A percentile compares a stretch with the other conserved stretches of the same genome.
Evolutionary conservation across 257 asterid species (phyloP).

Genomic region (Nicotiana paniculata): DNA sequence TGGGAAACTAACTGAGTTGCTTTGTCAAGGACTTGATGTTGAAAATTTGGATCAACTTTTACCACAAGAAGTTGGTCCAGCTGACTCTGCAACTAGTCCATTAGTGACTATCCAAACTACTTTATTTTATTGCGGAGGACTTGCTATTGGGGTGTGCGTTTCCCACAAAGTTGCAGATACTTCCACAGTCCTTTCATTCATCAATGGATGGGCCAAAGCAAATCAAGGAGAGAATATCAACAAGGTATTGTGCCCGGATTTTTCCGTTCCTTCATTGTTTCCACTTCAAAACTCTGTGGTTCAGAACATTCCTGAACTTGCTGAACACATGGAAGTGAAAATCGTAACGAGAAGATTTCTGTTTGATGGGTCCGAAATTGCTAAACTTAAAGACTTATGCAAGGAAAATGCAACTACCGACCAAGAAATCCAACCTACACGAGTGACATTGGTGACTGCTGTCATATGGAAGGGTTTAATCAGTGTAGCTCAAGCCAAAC

Average conservation of each 20-base stretch:
- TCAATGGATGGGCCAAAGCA: conserved; percentile 15
- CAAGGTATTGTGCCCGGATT: not conserved
- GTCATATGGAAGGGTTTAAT: conserved; percentile 18
- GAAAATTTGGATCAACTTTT: conserved; percentile 3
- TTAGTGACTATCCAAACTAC: conserved; percentile 9
- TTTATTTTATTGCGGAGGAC: conserved; percentile 12
- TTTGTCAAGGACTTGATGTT: not conserved
- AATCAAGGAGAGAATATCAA: not conserved
- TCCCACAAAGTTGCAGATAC: conserved; percentile 17
- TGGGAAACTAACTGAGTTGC: not conserved
- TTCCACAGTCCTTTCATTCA: not conserved
- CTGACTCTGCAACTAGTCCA: conserved; percentile 1
- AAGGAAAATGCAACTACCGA: not conserved
- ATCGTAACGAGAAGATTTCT: not conserved
- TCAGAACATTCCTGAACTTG: not conserved
- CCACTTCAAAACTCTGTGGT: not conserved
- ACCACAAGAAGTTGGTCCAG: conserved; percentile 3
- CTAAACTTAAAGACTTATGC: not conserved
- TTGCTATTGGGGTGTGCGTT: conserved; percentile 1
- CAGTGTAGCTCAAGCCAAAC: not conserved
- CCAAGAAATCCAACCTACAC: not conserved
- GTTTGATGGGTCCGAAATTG: not conserved
- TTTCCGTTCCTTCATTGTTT: not conserved
- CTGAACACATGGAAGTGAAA: not conserved
- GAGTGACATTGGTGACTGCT: conserved; percentile 10